Base-by-base conservation (phyloP, 1,284 basidiomycete species). In the Sphagnurus paluster region DNA sequence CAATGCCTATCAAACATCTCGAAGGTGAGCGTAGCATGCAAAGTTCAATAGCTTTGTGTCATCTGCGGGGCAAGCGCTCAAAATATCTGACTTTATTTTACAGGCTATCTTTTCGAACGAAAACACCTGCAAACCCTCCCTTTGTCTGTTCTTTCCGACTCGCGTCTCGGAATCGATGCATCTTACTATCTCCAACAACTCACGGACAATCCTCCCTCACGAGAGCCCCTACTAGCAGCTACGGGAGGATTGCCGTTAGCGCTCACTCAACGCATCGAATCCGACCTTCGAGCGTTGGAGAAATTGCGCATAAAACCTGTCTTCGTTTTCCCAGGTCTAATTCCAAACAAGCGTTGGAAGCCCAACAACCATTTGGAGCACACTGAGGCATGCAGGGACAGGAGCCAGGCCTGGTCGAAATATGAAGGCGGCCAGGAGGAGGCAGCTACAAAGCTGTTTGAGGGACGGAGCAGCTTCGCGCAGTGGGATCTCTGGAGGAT, bases 121-220 rank as follows among this genome's bases (percentile, higher is more conserved):
- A 92, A 93, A 69, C 87, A 96, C 60, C 68, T 90, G 51, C 86
- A 92, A 68, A 87, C 85, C 38, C 83, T 89, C 43, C 84, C 92
- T 20, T 80, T 99, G 44, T 84, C 80, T 49, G 82, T 88, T 5
- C 79, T 99, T 44, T 82, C 90, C 38, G 93, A 97, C 66, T 93
- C 95, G 43, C 88, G 97, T 42, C 84, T 99, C 21, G 96, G 96
- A 39, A 98, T 99, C 64, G 97, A 99, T 76, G 92, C 94, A 5
- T 86, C 90, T 11, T 85, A 90, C 69, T 99, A 98, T 69, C 78
- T 99, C 37, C 79, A 86, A 43, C 76, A 79, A 45, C 77, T 99
- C 53, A 84, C 89, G 21, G 86, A 92, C 48, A 81, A 76, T 49
- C 80, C 90, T 1, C 77, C 84, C 6, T 78, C 84, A 16, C 81